Percentiles rank a stretch among this genome's conserved stretches.
Evolutionary conservation across 2,329 filamentous ascomycete species (phyloP).

Genomic region (Helminthosporium solani): DNA sequence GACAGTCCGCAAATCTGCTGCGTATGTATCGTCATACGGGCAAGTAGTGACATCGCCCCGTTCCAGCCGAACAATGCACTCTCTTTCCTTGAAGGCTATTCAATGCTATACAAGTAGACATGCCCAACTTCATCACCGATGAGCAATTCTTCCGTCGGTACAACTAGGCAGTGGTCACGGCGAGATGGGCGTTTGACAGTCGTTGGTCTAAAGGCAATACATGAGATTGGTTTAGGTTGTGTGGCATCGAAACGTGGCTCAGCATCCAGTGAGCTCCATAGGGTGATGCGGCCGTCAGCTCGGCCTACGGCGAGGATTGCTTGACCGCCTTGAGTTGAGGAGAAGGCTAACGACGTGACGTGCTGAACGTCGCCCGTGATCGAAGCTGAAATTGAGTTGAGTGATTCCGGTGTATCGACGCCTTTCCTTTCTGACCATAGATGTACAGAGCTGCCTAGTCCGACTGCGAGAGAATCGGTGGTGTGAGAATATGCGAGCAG

Average conservation of each 20-base stretch:
- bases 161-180: slow-evolving; percentile 51
- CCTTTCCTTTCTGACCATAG: slow-evolving; percentile 80
- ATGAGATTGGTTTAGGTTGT: slow-evolving; percentile 73
- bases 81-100: slow-evolving; percentile 66
- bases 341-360: slow-evolving; percentile 88
- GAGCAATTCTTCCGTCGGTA: slow-evolving; percentile 77
- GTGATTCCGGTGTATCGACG: slow-evolving; percentile 59
- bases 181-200: slow-evolving; percentile 53
- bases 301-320: slow-evolving; percentile 84
- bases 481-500: slow-evolving; percentile 80
- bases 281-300: slow-evolving; percentile 70
- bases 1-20: slow-evolving; percentile 94
- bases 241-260: slow-evolving; percentile 72
- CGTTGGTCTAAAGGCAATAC: slow-evolving; percentile 76
- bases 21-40: slow-evolving; percentile 73
- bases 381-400: slow-evolving; percentile 53
- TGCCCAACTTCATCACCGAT: slow-evolving; percentile 82
- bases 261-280: slow-evolving; percentile 75
- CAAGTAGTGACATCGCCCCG: slow-evolving; percentile 74
- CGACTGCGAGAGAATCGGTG: slow-evolving; percentile 77
- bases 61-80: slow-evolving; percentile 73
- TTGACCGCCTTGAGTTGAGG: slow-evolving; percentile 71
- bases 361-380: slow-evolving; percentile 39
- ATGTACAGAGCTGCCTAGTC: slow-evolving; percentile 76
- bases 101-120: slow-evolving; percentile 84